Evolutionary conservation across 2,329 filamentous ascomycete genomes (phyloP).

Genomic region (Colletotrichum costaricense): DNA sequence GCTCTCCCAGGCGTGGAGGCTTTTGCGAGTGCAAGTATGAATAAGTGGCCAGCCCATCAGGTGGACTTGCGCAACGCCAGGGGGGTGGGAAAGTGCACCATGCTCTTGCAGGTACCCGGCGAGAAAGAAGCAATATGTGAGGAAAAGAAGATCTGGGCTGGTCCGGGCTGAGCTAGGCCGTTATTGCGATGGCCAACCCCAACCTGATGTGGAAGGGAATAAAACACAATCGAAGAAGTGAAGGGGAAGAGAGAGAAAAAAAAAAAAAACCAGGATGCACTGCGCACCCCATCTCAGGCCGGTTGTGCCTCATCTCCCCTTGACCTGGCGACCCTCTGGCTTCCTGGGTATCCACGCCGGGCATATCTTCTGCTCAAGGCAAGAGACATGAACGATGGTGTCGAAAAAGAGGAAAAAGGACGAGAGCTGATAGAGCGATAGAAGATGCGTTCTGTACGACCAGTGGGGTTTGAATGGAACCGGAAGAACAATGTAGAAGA

Average conservation of each 20-base stretch:
- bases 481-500: not conserved
- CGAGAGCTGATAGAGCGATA: slow-evolving; percentile 7
- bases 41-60: not conserved
- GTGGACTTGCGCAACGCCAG: not conserved
- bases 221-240: not conserved
- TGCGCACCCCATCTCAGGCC: not conserved
- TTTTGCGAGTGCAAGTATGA: not conserved
- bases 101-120: not conserved
- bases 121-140: slow-evolving; percentile 8
- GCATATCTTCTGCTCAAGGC: not conserved
- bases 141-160: slow-evolving; percentile 12
- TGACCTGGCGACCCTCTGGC: not conserved
- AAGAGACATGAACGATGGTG: not conserved
- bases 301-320: not conserved
- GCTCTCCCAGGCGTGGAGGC: not conserved
- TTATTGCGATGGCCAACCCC: slow-evolving; percentile 19
- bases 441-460: slow-evolving; percentile 23
- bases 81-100: slow-evolving; percentile 12
- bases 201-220: not conserved
- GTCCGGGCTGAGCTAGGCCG: slow-evolving; percentile 15
- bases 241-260: not conserved
- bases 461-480: slow-evolving; percentile 3
- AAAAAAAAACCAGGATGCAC: not conserved
- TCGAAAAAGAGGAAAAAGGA: not conserved
- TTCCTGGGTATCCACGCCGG: not conserved